Conservation (phyloP, 179 eudicot genomes). For the Vitellaria paradoxa region DNA sequence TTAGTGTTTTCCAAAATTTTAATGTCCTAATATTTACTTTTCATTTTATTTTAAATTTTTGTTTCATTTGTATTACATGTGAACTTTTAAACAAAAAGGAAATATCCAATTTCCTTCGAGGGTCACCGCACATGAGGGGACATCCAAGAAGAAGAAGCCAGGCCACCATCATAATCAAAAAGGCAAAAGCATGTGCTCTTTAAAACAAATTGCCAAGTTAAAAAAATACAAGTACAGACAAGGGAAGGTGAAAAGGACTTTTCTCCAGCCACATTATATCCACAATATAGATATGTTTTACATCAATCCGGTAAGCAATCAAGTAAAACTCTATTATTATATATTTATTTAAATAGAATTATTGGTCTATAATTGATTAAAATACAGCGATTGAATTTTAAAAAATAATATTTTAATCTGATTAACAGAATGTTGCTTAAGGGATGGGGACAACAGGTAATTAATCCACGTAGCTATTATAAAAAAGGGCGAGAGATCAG, state of each 20-base stretch:
- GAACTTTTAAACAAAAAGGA: background rate
- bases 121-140: background rate
- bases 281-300: too few relatives aligned
- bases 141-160: background rate
- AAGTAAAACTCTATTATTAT: too few relatives aligned
- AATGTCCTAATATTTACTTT: too few relatives aligned
- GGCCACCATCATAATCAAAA: background rate
- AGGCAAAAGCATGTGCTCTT: constrained; percentile 4
- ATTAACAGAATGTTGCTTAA: constrained; percentile 22
- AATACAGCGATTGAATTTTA: background rate
- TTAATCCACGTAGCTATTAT: background rate
- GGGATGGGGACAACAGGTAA: constrained; percentile 7
- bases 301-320: background rate
- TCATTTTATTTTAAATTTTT: too few relatives aligned
- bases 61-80: background rate
- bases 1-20: too few relatives aligned
- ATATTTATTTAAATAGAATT: too few relatives aligned
- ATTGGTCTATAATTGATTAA: background rate
- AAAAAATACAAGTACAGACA: too few relatives aligned
- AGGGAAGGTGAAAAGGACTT: too few relatives aligned
- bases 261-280: too few relatives aligned
- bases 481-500: background rate
- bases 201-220: too few relatives aligned
- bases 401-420: background rate
- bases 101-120: background rate